Conservation (phyloP, 176 grass and related monocot genomes). For the Chloris gayana region DNA sequence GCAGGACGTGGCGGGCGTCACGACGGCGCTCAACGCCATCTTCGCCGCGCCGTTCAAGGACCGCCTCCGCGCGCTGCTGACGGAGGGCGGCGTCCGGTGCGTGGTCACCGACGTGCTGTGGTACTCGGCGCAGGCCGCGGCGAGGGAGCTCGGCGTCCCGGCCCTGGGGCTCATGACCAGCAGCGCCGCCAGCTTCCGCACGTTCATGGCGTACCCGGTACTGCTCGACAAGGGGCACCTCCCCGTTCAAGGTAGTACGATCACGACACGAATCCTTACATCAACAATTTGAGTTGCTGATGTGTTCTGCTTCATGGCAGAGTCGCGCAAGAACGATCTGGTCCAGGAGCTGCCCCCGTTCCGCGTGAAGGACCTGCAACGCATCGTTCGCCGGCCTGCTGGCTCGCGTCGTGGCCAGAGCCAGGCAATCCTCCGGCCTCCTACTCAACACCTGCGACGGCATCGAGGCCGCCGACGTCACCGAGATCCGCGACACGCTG, state of each 20-base stretch:
- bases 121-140: not conserved
- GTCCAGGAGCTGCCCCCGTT: not conserved
- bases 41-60: not conserved
- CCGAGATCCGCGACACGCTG: not conserved
- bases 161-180: not conserved
- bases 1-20: not conserved
- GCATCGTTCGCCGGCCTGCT: not conserved
- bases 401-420: not conserved
- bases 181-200: not conserved
- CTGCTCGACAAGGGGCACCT: not conserved
- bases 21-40: not conserved
- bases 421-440: not conserved
- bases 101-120: not conserved
- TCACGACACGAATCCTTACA: too few species aligned
- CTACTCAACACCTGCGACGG: not conserved
- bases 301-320: not conserved
- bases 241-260: not conserved
- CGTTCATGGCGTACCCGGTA: not conserved
- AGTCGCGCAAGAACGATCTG: not conserved
- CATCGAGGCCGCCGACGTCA: not conserved
- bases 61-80: not conserved
- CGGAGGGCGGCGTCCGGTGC: not conserved
- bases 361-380: not conserved
- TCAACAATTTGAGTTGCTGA: not conserved
- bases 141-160: not conserved